Conservation (phyloP, 2,329 filamentous ascomycete species). For the Coniosporium tulheliwenetii region DNA sequence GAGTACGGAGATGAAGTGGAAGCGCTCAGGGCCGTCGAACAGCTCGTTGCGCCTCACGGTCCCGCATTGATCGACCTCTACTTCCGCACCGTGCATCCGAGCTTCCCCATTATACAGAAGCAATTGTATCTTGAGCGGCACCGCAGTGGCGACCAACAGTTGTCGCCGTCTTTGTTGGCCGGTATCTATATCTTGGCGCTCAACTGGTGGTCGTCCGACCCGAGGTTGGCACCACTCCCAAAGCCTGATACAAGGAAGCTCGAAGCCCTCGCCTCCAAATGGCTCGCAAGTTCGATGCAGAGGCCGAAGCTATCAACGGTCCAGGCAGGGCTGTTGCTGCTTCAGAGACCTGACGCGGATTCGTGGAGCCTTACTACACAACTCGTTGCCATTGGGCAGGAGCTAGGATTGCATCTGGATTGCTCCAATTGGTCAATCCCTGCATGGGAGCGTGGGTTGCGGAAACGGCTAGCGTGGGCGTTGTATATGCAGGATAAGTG, state of each 20-base stretch:
- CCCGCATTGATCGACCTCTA: constrained; percentile 63
- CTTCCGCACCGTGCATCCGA: constrained; percentile 66
- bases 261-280: constrained; percentile 57
- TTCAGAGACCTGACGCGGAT: constrained; percentile 61
- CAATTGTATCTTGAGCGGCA: constrained; percentile 67
- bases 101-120: constrained; percentile 71
- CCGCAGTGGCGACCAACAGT: constrained; percentile 53
- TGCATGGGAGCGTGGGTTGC: constrained; percentile 68
- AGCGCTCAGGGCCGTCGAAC: constrained; percentile 58
- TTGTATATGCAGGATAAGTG: constrained; percentile 92
- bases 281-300: constrained; percentile 62
- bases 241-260: constrained; percentile 59
- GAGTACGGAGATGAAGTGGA: constrained; percentile 55
- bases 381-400: constrained; percentile 71
- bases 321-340: constrained; percentile 59
- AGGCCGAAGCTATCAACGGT: constrained; percentile 69
- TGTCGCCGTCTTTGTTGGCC: constrained; percentile 61
- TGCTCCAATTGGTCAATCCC: constrained; percentile 79
- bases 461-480: constrained; percentile 80
- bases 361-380: constrained; percentile 79
- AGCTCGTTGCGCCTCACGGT: constrained; percentile 62
- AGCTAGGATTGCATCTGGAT: constrained; percentile 78
- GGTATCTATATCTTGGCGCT: constrained; percentile 74
- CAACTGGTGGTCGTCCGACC: constrained; percentile 72
- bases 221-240: constrained; percentile 45